A percentile compares a stretch with the other conserved stretches of the same genome.
Evolutionary conservation across 2,329 filamentous ascomycete species (phyloP).

Genomic region (Purpureocillium takamizusanense): DNA sequence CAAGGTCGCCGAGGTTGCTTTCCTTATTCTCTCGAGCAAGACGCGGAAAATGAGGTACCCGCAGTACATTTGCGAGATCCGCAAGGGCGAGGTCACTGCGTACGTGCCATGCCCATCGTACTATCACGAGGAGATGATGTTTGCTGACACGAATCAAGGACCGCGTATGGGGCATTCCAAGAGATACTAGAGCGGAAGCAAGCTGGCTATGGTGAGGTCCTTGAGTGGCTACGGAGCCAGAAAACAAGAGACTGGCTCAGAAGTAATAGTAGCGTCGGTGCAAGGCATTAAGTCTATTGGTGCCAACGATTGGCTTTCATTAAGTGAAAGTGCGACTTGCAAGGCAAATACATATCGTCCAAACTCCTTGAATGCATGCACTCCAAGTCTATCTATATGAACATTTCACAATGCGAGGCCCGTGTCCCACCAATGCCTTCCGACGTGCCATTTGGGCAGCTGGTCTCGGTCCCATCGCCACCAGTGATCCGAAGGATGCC

Average conservation of each 20-base stretch:
- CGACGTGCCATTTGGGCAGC: constrained; percentile 46
- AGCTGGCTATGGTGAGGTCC: constrained; percentile 52
- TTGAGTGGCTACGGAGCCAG: constrained; percentile 58
- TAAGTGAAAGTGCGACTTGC: too few species aligned
- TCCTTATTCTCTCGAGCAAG: constrained; percentile 51
- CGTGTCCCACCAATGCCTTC: constrained; percentile 52
- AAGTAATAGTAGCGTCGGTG: neutral
- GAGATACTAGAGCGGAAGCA: constrained; percentile 63
- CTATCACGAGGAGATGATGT: too few species aligned
- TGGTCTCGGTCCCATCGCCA: constrained; percentile 56
- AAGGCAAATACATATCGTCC: too few species aligned
- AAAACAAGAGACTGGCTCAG: constrained; percentile 17
- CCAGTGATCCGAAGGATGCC: constrained; percentile 49
- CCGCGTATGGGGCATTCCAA: constrained; percentile 62
- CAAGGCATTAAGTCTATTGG: too few species aligned
- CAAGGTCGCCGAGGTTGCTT: constrained; percentile 56
- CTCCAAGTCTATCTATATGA: too few species aligned
- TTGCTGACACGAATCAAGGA: constrained; percentile 28
- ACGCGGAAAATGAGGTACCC: constrained; percentile 34
- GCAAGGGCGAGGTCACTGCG: constrained; percentile 51
- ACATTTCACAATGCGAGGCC: constrained; percentile 21
- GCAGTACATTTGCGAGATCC: constrained; percentile 50
- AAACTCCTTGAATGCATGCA: too few species aligned
- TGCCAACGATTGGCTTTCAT: too few species aligned
- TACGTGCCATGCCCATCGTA: constrained; percentile 27